phyloP scores from a whole-genome alignment of 768 basidiomycete genomes.

The Suillus alpinus region DNA sequence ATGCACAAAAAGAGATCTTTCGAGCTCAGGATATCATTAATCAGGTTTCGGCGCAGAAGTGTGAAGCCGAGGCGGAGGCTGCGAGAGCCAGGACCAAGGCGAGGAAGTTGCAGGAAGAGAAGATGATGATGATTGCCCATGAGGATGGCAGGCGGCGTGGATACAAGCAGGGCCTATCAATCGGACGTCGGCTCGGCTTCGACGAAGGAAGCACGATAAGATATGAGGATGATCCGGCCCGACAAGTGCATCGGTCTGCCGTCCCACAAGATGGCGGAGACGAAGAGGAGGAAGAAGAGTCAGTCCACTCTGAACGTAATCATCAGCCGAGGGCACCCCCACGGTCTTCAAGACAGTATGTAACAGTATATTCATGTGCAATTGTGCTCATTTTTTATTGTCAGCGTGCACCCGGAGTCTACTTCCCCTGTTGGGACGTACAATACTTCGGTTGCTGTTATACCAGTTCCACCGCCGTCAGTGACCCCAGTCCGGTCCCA shows the following conservation, averaged over 20 bases:
- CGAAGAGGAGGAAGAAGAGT: constrained; percentile 16
- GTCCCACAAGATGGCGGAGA: constrained; percentile 11
- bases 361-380: background rate
- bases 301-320: constrained; percentile 16
- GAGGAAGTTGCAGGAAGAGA: constrained; percentile 41
- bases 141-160: constrained; percentile 43
- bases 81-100: constrained; percentile 44
- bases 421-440: constrained; percentile 23
- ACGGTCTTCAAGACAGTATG: constrained; percentile 9
- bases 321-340: constrained; percentile 16
- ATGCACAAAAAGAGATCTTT: constrained; percentile 42
- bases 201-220: constrained; percentile 25
- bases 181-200: constrained; percentile 27
- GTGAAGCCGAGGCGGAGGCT: constrained; percentile 45
- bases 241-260: constrained; percentile 12
- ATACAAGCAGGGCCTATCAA: constrained; percentile 39
- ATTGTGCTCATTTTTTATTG: constrained; percentile 4
- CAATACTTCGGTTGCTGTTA: constrained; percentile 15
- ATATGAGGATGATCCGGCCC: constrained; percentile 7
- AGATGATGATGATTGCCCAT: constrained; percentile 37
- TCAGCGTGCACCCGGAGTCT: constrained; percentile 26
- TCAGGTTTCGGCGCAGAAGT: constrained; percentile 39
- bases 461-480: constrained; percentile 21
- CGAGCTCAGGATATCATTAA: constrained; percentile 42
- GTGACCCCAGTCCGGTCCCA: constrained; percentile 11